Evolutionary conservation across 2,329 filamentous ascomycete genomes (phyloP).

Genomic region (Fusarium metavorans): DNA sequence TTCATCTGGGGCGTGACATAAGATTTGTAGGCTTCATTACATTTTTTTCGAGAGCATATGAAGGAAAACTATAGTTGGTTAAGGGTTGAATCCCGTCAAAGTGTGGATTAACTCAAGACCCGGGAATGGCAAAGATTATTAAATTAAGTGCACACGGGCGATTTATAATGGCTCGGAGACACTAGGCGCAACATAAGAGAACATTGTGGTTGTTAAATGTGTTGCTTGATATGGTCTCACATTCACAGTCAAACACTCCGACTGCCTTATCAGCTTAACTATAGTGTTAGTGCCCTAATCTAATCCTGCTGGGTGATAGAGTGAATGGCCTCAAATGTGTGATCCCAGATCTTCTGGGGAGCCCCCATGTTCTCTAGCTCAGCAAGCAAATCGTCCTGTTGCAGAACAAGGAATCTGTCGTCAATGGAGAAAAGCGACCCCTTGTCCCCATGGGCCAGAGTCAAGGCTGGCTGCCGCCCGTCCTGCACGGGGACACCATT

Average conservation of each 20-base stretch:
- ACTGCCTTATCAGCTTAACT: no score
- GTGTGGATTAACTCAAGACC: no score
- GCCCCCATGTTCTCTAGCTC: neutral
- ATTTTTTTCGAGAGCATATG: accelerated
- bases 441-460: neutral
- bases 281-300: neutral
- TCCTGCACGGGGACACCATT: neutral
- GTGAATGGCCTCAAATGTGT: neutral
- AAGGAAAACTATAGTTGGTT: neutral
- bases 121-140: no score
- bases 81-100: no score
- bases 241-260: no score
- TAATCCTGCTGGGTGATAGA: neutral
- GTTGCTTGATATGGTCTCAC: no score
- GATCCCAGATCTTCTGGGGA: neutral
- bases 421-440: neutral
- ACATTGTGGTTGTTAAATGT: neutral
- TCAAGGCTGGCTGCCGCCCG: neutral
- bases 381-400: neutral
- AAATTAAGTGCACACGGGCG: no score
- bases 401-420: neutral
- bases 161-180: no score
- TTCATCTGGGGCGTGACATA: no score
- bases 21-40: no score
- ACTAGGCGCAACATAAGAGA: neutral